Evolutionary conservation across 2,329 filamentous ascomycete species (phyloP).

Genomic region (Teratosphaeria viscida): DNA sequence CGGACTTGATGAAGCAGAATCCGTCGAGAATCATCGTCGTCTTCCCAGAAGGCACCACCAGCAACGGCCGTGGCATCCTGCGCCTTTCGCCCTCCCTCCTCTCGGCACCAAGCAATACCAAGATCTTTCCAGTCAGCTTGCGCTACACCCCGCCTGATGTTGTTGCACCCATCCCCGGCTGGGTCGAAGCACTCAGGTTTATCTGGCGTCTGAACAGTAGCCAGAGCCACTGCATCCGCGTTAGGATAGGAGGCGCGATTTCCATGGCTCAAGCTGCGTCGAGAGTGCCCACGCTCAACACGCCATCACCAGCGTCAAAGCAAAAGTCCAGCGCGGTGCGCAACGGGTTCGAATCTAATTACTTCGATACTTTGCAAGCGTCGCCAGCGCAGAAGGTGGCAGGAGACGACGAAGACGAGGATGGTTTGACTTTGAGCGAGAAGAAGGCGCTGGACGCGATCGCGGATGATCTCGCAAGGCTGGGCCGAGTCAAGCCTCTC

Average conservation of each 20-base stretch:
- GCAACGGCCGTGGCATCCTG: slow-evolving; percentile 82
- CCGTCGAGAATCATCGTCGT: slow-evolving; percentile 70
- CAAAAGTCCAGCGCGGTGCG: slow-evolving; percentile 4
- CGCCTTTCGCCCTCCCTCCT: slow-evolving; percentile 71
- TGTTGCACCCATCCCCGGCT: slow-evolving; percentile 74
- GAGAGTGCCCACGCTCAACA: not conserved
- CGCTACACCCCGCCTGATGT: slow-evolving; percentile 83
- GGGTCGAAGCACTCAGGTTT: slow-evolving; percentile 53
- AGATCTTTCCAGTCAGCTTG: slow-evolving; percentile 83
- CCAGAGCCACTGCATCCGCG: slow-evolving; percentile 80
- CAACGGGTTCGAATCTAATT: slow-evolving; percentile 35
- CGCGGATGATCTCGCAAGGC: slow-evolving; percentile 72
- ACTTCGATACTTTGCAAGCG: slow-evolving; percentile 34
- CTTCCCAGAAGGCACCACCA: slow-evolving; percentile 90
- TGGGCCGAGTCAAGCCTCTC: slow-evolving; percentile 82
- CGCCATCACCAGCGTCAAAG: slow-evolving; percentile 11
- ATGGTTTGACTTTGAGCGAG: slow-evolving; percentile 36
- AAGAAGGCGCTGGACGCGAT: slow-evolving; percentile 64
- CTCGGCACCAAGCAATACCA: slow-evolving; percentile 53
- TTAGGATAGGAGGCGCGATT: slow-evolving; percentile 68
- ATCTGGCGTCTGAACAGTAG: slow-evolving; percentile 77
- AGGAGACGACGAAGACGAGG: slow-evolving; percentile 11
- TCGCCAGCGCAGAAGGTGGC: slow-evolving; percentile 14
- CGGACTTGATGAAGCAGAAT: slow-evolving; percentile 51
- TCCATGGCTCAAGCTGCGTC: slow-evolving; percentile 34